Conservation (phyloP, 2,329 filamentous ascomycete species). For the Tolypocladium ophioglossoides region DNA sequence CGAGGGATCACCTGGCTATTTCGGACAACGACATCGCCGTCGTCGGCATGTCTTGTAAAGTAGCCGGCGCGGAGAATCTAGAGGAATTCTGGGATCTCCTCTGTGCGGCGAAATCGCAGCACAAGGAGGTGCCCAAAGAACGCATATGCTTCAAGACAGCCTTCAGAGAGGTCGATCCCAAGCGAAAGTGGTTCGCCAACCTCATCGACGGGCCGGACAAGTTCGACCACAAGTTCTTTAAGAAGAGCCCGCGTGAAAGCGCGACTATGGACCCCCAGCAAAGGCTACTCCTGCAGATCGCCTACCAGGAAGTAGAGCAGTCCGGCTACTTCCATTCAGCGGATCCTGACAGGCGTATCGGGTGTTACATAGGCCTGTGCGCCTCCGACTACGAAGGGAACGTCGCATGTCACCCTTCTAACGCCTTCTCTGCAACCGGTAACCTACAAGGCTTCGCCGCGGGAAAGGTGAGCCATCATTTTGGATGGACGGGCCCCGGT, state of each 20-base stretch:
- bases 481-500: conserved; percentile 26
- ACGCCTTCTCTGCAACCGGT: conserved; percentile 26
- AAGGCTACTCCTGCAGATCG: conserved; percentile 24
- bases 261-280: conserved; percentile 29
- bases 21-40: conserved; percentile 19
- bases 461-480: conserved; percentile 23
- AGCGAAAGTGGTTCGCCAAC: conserved; percentile 10
- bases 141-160: background rate
- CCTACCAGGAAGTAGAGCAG: conserved; percentile 28
- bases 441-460: conserved; percentile 19
- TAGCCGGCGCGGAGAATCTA: conserved; percentile 22
- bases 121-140: background rate
- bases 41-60: conserved; percentile 27
- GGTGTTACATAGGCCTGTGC: conserved; percentile 26
- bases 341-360: conserved; percentile 7
- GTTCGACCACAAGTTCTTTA: conserved; percentile 32
- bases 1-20: background rate
- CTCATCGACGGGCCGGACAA: conserved; percentile 11
- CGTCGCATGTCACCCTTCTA: conserved; percentile 21
- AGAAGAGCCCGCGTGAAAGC: conserved; percentile 23
- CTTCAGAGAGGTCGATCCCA: background rate
- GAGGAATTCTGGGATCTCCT: conserved; percentile 22
- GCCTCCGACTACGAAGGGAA: conserved; percentile 30
- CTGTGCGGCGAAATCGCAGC: conserved; percentile 3
- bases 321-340: conserved; percentile 9